These are phyloP conservation scores for Amylostereum chailletii DNA, from an alignment of 1,284 basidiomycete species.

Conservation along the genomic window DNA sequence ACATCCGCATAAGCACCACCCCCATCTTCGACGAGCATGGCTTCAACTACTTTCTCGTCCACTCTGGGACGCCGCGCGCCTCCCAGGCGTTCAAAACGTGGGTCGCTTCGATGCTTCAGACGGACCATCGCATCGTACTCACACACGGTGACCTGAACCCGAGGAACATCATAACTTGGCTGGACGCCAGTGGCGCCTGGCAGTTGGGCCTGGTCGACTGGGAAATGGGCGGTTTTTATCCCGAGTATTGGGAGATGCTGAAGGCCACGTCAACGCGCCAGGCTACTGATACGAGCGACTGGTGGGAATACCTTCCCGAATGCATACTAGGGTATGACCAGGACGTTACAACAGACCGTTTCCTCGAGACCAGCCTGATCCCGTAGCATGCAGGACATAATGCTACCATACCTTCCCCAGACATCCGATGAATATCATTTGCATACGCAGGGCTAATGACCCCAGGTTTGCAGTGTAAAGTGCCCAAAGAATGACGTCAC, in stretches of 20 bases:
- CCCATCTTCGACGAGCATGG: not conserved
- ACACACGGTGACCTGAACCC: slow-evolving; percentile 16
- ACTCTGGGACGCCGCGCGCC: not conserved
- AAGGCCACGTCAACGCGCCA: not conserved
- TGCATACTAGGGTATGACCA: not conserved
- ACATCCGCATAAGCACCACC: not conserved
- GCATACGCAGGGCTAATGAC: too few species aligned
- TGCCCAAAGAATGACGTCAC: too few species aligned
- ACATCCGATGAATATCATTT: too few species aligned
- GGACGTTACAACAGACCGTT: not conserved
- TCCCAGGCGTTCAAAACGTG: not conserved
- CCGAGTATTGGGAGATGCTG: slow-evolving; percentile 17
- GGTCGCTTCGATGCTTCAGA: not conserved
- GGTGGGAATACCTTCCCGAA: not conserved
- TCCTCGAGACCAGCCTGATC: not conserved
- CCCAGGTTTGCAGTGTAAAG: too few species aligned
- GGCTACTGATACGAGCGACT: not conserved
- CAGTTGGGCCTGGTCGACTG: slow-evolving; percentile 18
- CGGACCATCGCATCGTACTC: slow-evolving; percentile 8
- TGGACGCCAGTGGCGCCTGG: slow-evolving; percentile 8
- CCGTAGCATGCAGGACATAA: too few species aligned
- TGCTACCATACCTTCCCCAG: too few species aligned
- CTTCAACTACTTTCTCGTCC: not conserved
- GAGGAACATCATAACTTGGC: slow-evolving; percentile 14
- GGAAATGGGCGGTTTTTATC: slow-evolving; percentile 18